Evolutionary conservation across 176 grass and related monocot species (phyloP), one percentile per base, ranked within the genome.

Genomic region (Eragrostis curvula): DNA sequence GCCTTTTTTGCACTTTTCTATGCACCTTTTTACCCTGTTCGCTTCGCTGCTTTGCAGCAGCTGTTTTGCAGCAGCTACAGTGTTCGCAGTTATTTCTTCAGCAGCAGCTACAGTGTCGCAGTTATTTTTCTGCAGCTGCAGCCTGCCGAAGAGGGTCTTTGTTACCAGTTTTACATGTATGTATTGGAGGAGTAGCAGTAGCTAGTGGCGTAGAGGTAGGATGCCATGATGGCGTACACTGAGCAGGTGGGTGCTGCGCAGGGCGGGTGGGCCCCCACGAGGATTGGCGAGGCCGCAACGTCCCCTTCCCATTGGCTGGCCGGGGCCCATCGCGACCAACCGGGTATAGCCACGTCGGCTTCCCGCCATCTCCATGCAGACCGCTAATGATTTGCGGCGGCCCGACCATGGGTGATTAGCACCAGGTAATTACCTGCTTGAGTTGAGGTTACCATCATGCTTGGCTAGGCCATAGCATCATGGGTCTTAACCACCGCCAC

Each of bases 271-370:
- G 87, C 20, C 70, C 87, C 77, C 9, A n/a, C 41, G 52, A 85
- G 82, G 52, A 85, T 89, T 89, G 77, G 46, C 77, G 25, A 45
- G 45, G 5, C 82, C 77, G 87, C 87, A 85, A 89, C 63, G 77
- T 55, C 44, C 53, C 53, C 51, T 74, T 51, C 87, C 52, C 71
- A 77, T 75, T 85, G 87, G 77, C 64, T 43, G 32, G 17, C 0
- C 9, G 50, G 69, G 20, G 2, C 63, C 87, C 29, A 5, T 14
- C 1, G 1, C 25, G 10, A 81, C 77, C 87, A 89, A 81, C 77
- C 47, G 21, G 40, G 11, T 1, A 7, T 7, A 28, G 47, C 87
- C 83, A 89, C 72, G 9, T 82, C 16, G 40, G 21, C 16, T 9
- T 4, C 45, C 76, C 9, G 27, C 61, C 65, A 32, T 56, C 61